phyloP scores from a whole-genome alignment of 257 asterid genomes.

The Leonotis leonurus region DNA sequence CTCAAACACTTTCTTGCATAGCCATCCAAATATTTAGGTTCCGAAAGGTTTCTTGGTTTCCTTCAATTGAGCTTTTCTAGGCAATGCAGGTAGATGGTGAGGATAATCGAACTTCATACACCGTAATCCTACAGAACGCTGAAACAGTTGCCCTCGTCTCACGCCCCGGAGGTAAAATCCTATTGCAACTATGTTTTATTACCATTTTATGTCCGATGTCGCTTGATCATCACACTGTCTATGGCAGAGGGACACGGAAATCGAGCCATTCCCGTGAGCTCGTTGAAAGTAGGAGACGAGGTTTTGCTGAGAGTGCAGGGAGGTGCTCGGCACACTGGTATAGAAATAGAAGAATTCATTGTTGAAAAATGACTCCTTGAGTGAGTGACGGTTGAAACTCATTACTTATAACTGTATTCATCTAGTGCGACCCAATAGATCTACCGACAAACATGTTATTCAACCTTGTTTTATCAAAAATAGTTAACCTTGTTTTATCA shows the following conservation, averaged over 20 bases:
- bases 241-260: constrained; percentile 29
- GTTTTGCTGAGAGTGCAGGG: constrained; percentile 62
- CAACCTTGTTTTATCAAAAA: too few species aligned
- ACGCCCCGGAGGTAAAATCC: constrained; percentile 43
- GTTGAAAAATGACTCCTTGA: constrained; percentile 63
- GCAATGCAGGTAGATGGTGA: constrained; percentile 39
- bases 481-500: too few species aligned
- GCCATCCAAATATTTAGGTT: not conserved
- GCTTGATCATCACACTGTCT: constrained; percentile 7
- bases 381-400: too few species aligned
- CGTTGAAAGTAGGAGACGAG: constrained; percentile 68
- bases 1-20: not conserved
- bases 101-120: constrained; percentile 37
- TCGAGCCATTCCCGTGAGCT: constrained; percentile 58
- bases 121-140: constrained; percentile 79
- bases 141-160: constrained; percentile 76
- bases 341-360: constrained; percentile 72
- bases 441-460: too few species aligned
- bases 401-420: too few species aligned
- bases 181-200: not conserved
- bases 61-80: not conserved
- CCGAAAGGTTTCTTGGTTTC: not conserved
- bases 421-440: too few species aligned
- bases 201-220: not conserved
- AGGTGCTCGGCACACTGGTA: constrained; percentile 86